A percentile compares a stretch with the other conserved stretches of the same genome.
Conservation (phyloP, 1,284 basidiomycete genomes). For the Cryptococcus wingfieldii region DNA sequence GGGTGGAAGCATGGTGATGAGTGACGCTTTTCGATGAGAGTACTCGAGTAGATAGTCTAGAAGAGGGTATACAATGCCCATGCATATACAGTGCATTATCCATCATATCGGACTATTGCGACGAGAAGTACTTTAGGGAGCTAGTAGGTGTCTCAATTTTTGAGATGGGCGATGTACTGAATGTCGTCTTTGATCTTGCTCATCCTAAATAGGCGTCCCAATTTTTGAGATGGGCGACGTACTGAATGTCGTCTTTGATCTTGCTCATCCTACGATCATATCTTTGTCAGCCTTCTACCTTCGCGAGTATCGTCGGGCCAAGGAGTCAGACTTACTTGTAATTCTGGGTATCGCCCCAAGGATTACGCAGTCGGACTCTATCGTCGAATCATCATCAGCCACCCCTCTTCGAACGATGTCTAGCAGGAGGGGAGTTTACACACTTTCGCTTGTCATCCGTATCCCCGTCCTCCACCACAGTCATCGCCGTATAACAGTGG, state of each 20-base stretch:
- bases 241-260: not conserved
- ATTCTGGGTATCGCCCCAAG: not conserved
- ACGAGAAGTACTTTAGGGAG: too few relatives aligned
- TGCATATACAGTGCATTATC: too few relatives aligned
- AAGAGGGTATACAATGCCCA: too few relatives aligned
- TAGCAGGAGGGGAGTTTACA: not conserved
- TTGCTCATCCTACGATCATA: not conserved
- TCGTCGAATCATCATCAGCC: not conserved
- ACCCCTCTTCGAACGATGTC: not conserved
- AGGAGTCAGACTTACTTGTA: not conserved
- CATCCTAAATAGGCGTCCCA: not conserved
- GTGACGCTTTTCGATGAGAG: not conserved
- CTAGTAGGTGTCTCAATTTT: not conserved
- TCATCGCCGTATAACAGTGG: not conserved
- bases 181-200: not conserved
- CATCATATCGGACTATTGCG: too few relatives aligned
- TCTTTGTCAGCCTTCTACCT: not conserved
- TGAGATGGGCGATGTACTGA: not conserved
- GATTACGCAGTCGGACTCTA: not conserved
- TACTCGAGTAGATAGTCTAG: too few relatives aligned
- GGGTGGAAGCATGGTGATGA: slow-evolving; percentile 33
- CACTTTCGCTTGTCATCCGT: not conserved
- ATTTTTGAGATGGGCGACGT: not conserved
- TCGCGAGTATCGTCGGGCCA: not conserved
- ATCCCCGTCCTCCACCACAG: not conserved